Conservation (phyloP, 2,329 filamentous ascomycete genomes). For the Tolypocladium amazonense region DNA sequence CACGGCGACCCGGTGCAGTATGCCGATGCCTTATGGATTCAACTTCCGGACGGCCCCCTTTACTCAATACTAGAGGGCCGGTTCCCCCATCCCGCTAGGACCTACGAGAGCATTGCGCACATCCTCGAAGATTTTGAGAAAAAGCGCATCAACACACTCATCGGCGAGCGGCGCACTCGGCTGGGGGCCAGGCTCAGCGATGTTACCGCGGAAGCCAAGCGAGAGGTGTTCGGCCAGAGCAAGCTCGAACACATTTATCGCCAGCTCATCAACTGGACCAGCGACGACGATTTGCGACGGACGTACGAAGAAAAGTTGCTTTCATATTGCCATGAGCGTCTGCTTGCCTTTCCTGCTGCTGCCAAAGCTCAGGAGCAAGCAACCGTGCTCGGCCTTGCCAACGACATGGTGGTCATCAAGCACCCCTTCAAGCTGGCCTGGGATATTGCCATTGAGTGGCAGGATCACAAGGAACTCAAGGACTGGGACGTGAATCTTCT, state of each 20-base stretch:
- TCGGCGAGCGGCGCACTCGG: constrained; percentile 78
- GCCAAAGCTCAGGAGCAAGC: constrained; percentile 61
- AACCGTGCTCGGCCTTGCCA: constrained; percentile 65
- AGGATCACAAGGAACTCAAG: constrained; percentile 63
- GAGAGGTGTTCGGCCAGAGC: constrained; percentile 69
- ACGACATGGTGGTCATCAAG: constrained; percentile 93
- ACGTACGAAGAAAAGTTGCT: constrained; percentile 86
- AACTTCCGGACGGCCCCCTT: constrained; percentile 70
- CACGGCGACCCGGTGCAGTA: constrained; percentile 66
- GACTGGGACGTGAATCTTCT: constrained; percentile 72
- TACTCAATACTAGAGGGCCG: constrained; percentile 78
- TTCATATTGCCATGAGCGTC: constrained; percentile 66
- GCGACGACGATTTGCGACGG: constrained; percentile 73
- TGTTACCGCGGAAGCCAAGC: constrained; percentile 78
- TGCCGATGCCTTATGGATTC: constrained; percentile 62
- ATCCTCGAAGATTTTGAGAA: constrained; percentile 80
- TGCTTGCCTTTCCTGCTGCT: constrained; percentile 55
- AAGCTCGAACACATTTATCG: constrained; percentile 72
- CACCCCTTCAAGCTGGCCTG: constrained; percentile 84
- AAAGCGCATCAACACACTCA: constrained; percentile 78
- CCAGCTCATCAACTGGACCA: constrained; percentile 80
- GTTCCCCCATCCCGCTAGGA: constrained; percentile 66
- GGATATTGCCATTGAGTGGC: constrained; percentile 85
- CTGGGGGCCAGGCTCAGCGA: constrained; percentile 75
- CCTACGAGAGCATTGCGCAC: constrained; percentile 73